These are phyloP conservation scores for Moricandia moricandioides DNA, from an alignment of 345 rosid genomes.

Conservation along the genomic window DNA sequence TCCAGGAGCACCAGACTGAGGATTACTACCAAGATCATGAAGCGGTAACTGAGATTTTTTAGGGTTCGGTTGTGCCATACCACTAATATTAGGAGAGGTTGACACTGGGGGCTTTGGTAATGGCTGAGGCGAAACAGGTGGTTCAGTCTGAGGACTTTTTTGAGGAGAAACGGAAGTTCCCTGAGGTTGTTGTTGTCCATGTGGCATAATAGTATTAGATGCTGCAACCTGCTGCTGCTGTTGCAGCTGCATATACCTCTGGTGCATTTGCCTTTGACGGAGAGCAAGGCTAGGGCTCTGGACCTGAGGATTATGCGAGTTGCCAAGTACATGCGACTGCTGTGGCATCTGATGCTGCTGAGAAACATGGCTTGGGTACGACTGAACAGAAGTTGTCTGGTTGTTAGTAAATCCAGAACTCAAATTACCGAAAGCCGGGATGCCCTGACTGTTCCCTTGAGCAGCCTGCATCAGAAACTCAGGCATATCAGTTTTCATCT, in stretches of 20 bases:
- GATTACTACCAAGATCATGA: conserved; percentile 56
- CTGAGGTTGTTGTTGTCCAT: conserved; percentile 63
- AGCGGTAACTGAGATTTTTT: conserved; percentile 62
- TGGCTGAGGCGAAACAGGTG: conserved; percentile 58
- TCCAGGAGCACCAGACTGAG: conserved; percentile 57
- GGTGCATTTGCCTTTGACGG: conserved; percentile 73
- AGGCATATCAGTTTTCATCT: conserved; percentile 48
- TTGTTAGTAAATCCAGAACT: conserved; percentile 70
- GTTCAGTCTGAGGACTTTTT: conserved; percentile 66
- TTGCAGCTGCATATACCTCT: conserved; percentile 66
- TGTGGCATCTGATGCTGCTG: conserved; percentile 69
- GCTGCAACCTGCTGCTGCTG: conserved; percentile 65
- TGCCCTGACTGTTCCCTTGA: conserved; percentile 65
- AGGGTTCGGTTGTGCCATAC: conserved; percentile 53
- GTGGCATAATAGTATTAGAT: conserved; percentile 58
- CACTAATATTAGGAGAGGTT: conserved; percentile 47
- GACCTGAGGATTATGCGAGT: conserved; percentile 66
- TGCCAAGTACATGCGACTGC: conserved; percentile 56
- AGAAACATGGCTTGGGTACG: conserved; percentile 69
- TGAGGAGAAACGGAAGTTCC: conserved; percentile 71
- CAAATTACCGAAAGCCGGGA: conserved; percentile 66
- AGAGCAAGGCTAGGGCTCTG: conserved; percentile 59
- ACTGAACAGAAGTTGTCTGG: conserved; percentile 65
- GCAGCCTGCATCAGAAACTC: conserved; percentile 75
- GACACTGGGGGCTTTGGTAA: conserved; percentile 50